phyloP scores from a whole-genome alignment of 148 eudicot species.

The Chenopodium suecicum region DNA sequence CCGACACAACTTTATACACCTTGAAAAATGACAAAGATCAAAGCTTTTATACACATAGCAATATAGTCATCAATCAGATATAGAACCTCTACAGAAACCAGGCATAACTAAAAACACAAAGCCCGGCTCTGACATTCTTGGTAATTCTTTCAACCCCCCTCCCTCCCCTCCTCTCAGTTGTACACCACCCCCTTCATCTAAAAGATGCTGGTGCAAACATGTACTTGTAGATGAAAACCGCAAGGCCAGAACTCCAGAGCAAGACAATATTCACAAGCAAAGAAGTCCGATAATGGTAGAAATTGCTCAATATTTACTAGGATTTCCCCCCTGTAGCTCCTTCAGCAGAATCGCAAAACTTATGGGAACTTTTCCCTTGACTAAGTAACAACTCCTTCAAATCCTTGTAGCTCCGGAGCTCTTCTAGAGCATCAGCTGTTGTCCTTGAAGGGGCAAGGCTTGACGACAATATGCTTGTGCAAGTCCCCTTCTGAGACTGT shows the following conservation, averaged over 20 bases:
- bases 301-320: constrained; percentile 13
- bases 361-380: constrained; percentile 36
- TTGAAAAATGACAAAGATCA: neutral
- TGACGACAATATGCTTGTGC: constrained; percentile 37
- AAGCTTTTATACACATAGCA: constrained; percentile 3
- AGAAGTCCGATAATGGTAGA: neutral
- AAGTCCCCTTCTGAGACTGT: constrained; percentile 20
- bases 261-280: constrained; percentile 25
- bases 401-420: constrained; percentile 48
- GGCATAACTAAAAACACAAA: constrained; percentile 9
- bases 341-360: constrained; percentile 11
- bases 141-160: neutral
- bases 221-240: neutral
- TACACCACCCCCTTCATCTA: constrained; percentile 2
- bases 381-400: constrained; percentile 53
- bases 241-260: constrained; percentile 11
- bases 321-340: constrained; percentile 13
- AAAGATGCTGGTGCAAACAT: neutral
- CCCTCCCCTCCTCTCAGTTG: neutral
- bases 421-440: constrained; percentile 68
- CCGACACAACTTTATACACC: constrained; percentile 8
- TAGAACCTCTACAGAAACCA: neutral
- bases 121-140: constrained; percentile 1
- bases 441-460: constrained; percentile 41
- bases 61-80: constrained; percentile 13